Evolutionary conservation across 352 stramenopile genomes (phyloP), one percentile per base, ranked within the genome.

Genomic region (Globisporangium uncinulatum): DNA sequence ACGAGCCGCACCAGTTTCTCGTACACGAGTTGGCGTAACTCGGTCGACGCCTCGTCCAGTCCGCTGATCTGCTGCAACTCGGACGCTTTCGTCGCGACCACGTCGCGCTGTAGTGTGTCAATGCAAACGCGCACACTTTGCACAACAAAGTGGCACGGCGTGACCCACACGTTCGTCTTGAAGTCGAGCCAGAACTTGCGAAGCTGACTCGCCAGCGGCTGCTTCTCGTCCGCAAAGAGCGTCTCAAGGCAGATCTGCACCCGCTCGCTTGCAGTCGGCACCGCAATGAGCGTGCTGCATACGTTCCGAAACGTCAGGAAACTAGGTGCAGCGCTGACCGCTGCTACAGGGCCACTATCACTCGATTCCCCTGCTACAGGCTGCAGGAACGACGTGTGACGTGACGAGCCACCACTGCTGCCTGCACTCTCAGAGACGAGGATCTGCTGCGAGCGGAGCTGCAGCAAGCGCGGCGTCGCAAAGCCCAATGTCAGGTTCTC

Each of bases 361-460:
- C 43, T 61, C 47, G 54, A 49, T 31, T 57, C 63, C 7, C 32
- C 39, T 21, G 34, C 9, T 11, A 29, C 20, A 24, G 58, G 20
- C 39, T 48, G 48, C 31, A 66, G 45, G 34, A 59, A 58, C 29
- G 56, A 63, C 17, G 45, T 48, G 43, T 47, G 57, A 5, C 53
- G 49, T 8, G 52, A 47, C 7, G 57, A 37, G 6, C 47, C 51
- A 19, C 37, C 54, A 13, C 11, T 21, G 3, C 29, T 20, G 32
- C 34, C 17, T 20, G 51, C 61, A 0, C 49, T 63, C 54, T 87
- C 74, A 11, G 54, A 69, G 0, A 39, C 57, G 31, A 83, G 59
- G 50, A 87, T 78, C 58, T 87, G 74, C 52, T 83, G 70, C 1
- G 76, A 87, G 2, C 76, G 73, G 9, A 79, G 56, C 32, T 87